Conservation (phyloP, 2,329 filamentous ascomycete genomes). For the Dothistroma pini region DNA sequence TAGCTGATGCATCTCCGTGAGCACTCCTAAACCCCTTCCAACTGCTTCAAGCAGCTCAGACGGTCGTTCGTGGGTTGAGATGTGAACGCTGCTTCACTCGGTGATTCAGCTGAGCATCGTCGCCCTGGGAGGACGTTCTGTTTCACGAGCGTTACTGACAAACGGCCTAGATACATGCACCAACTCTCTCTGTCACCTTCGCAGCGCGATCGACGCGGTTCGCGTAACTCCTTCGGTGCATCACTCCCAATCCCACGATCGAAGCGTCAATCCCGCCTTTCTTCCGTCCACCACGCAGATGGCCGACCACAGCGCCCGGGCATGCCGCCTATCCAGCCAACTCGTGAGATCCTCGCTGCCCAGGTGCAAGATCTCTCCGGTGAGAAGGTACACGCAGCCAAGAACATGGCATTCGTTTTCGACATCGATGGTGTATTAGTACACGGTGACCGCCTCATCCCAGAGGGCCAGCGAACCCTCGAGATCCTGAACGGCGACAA, state of each 20-base stretch:
- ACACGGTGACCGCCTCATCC: constrained; percentile 67
- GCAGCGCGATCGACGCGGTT: constrained; percentile 63
- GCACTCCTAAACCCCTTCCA: neutral
- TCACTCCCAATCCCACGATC: constrained; percentile 69
- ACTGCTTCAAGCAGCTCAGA: neutral
- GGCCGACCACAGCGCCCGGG: constrained; percentile 50
- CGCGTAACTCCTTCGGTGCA: constrained; percentile 72
- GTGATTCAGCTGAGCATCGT: neutral
- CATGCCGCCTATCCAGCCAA: constrained; percentile 57
- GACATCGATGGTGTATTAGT: constrained; percentile 74
- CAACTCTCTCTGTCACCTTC: constrained; percentile 65
- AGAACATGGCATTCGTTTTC: constrained; percentile 80
- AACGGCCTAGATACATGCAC: constrained; percentile 60
- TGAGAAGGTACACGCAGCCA: constrained; percentile 64
- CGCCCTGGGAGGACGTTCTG: neutral
- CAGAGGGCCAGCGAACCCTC: constrained; percentile 62
- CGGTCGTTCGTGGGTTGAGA: neutral
- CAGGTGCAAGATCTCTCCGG: constrained; percentile 66
- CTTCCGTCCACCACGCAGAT: constrained; percentile 54
- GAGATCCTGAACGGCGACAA: constrained; percentile 72
- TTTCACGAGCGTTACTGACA: neutral
- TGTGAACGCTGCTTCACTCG: neutral
- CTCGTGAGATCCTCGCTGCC: constrained; percentile 64
- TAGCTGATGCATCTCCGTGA: constrained; percentile 59
- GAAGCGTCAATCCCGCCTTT: constrained; percentile 65